Evolutionary conservation across 2,329 filamentous ascomycete genomes (phyloP).

Genomic region (Fusarium sp.): DNA sequence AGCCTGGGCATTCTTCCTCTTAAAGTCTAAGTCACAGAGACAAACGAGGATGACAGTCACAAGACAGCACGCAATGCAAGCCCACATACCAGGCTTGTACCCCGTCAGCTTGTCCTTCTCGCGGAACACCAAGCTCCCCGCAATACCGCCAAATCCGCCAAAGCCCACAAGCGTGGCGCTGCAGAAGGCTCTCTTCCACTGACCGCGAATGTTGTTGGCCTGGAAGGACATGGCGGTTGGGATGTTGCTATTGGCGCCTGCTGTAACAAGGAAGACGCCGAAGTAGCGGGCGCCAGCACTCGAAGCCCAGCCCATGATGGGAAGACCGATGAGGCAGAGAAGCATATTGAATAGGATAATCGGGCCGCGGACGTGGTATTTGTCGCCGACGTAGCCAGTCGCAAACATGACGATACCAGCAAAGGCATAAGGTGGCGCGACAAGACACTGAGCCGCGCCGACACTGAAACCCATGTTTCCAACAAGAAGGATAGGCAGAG

Average conservation of each 20-base stretch:
- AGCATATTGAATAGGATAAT: conserved; percentile 77
- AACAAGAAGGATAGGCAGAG: conserved; percentile 81
- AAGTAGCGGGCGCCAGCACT: conserved; percentile 75
- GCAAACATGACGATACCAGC: conserved; percentile 74
- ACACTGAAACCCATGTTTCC: conserved; percentile 75
- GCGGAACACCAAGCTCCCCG: conserved; percentile 80
- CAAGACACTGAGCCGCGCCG: conserved; percentile 77
- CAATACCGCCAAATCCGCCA: conserved; percentile 84
- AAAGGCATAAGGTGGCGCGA: conserved; percentile 78
- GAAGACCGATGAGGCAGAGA: conserved; percentile 77
- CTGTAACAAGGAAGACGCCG: conserved; percentile 82
- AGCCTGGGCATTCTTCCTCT: conserved; percentile 63
- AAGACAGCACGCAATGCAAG: conserved; percentile 67
- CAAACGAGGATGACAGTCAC: conserved; percentile 64
- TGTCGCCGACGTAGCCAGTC: conserved; percentile 76
- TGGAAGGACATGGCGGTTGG: conserved; percentile 84
- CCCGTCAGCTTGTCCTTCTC: conserved; percentile 65
- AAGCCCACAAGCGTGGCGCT: conserved; percentile 83
- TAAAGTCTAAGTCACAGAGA: conserved; percentile 59
- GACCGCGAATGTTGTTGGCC: conserved; percentile 88
- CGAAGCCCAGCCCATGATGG: conserved; percentile 78
- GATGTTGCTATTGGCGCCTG: conserved; percentile 83
- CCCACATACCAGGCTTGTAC: conserved; percentile 70
- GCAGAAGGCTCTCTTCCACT: conserved; percentile 89
- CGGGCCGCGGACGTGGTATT: conserved; percentile 75